Evolutionary conservation across 1,139 yeast genomes (phyloP).

Genomic region (Hyphopichia pseudoburtonii): DNA sequence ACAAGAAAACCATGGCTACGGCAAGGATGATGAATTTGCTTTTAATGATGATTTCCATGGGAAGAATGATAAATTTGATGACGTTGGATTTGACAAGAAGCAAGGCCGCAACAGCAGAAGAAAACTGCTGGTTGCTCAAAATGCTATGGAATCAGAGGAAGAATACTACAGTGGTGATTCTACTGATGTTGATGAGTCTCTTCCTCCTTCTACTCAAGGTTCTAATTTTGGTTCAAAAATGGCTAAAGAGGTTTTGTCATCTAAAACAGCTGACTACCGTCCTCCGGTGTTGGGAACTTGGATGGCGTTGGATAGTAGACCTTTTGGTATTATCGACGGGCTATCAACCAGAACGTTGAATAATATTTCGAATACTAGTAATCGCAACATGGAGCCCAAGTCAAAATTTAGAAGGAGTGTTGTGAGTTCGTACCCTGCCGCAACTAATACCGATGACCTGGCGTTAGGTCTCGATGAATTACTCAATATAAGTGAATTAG

Average conservation of each 20-base stretch:
- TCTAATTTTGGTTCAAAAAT: conserved; percentile 66
- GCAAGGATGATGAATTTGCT: conserved; percentile 10
- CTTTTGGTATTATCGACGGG: conserved; percentile 94
- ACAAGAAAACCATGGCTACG: conserved; percentile 2
- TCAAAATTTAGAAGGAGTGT: conserved; percentile 19
- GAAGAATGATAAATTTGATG: conserved; percentile 5
- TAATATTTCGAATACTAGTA: conserved; percentile 7
- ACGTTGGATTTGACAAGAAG: conserved; percentile 7
- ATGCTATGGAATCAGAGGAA: conserved; percentile 17
- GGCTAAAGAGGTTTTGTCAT: conserved; percentile 85
- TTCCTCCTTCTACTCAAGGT: conserved; percentile 58
- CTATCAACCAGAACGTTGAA: conserved; percentile 75
- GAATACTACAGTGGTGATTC: conserved; percentile 69
- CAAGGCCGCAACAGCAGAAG: conserved; percentile 10
- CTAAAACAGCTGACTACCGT: conserved; percentile 78
- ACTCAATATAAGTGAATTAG: conserved; percentile 83
- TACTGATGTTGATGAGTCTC: conserved; percentile 81
- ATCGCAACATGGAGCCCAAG: conserved; percentile 11
- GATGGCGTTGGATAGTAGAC: conserved; percentile 76
- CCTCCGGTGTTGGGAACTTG: conserved; percentile 95
- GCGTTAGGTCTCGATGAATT: conserved; percentile 83
- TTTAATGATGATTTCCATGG: conserved; percentile 19
- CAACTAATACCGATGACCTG: conserved; percentile 45
- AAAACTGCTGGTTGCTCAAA: conserved; percentile 18
- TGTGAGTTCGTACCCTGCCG: conserved; percentile 2